Percentiles rank a stretch among this genome's conserved stretches.
Evolutionary conservation across 2,329 filamentous ascomycete genomes (phyloP).

Genomic region (Pleomassaria siparia): DNA sequence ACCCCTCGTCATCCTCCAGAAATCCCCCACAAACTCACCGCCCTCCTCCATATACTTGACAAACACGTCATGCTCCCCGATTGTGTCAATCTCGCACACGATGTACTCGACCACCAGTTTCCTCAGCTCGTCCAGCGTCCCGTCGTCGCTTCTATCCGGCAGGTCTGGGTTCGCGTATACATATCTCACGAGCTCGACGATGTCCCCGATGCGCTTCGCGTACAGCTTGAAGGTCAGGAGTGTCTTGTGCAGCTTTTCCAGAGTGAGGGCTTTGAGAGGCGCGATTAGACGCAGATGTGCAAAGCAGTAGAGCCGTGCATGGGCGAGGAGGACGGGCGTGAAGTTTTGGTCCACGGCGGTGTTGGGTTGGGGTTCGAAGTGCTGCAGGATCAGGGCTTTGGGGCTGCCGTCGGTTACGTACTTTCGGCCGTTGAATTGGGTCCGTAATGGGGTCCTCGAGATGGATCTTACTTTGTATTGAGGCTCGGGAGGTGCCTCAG

Average conservation of each 20-base stretch:
- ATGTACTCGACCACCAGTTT: conserved; percentile 18
- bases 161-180: conserved; percentile 22
- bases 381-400: conserved; percentile 15
- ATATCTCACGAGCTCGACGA: conserved; percentile 25
- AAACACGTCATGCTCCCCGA: conserved; percentile 17
- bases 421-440: conserved; percentile 16
- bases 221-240: conserved; percentile 26
- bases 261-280: conserved; percentile 22
- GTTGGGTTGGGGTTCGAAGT: conserved; percentile 17
- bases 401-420: conserved; percentile 11
- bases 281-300: conserved; percentile 23
- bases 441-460: conserved; percentile 17
- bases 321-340: conserved; percentile 28
- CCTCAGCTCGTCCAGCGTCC: conserved; percentile 11
- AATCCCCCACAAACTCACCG: conserved; percentile 20
- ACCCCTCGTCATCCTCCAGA: conserved; percentile 13
- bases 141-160: conserved; percentile 12
- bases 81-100: conserved; percentile 15
- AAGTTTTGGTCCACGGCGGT: conserved; percentile 19
- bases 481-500: conserved; percentile 8
- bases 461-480: conserved; percentile 8
- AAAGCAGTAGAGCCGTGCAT: conserved; percentile 33
- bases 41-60: conserved; percentile 16
- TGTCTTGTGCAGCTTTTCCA: conserved; percentile 33
- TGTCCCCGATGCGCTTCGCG: conserved; percentile 20